Evolutionary conservation across 257 asterid genomes (phyloP).

Genomic region (Nicotiana noctiflora): DNA sequence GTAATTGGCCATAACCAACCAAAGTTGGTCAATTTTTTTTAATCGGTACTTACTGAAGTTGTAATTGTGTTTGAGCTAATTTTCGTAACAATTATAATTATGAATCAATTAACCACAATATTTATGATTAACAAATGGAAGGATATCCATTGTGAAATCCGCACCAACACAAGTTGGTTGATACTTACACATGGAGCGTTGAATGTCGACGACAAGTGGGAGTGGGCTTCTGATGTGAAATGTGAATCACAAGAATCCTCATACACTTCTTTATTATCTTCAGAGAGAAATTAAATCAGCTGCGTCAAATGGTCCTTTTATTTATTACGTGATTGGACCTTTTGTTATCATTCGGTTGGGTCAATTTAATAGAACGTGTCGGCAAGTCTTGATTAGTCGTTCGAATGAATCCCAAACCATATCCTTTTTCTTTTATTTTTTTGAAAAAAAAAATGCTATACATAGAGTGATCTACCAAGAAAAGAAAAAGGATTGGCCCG

Average conservation of each 20-base stretch:
- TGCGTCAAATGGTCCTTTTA: background rate
- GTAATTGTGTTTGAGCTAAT: too few relatives aligned
- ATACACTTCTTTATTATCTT: background rate
- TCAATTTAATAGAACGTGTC: background rate
- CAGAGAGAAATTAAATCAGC: background rate
- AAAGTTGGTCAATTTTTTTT: too few relatives aligned
- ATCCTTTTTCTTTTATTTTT: too few relatives aligned
- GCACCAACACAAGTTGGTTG: background rate
- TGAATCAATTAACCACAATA: too few relatives aligned
- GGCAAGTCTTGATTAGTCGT: background rate
- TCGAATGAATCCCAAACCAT: too few relatives aligned
- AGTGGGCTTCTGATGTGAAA: background rate
- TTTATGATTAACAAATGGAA: background rate
- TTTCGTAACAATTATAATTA: too few relatives aligned
- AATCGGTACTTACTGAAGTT: too few relatives aligned
- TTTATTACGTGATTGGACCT: background rate
- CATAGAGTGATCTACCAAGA: too few relatives aligned
- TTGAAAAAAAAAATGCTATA: too few relatives aligned
- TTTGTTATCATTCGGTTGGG: background rate
- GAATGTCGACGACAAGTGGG: background rate
- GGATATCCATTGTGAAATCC: background rate
- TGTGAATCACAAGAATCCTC: background rate
- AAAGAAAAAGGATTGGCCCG: too few relatives aligned
- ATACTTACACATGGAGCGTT: background rate
- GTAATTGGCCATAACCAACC: too few relatives aligned